Percentiles rank a stretch among this genome's conserved stretches.
phyloP scores from a whole-genome alignment of 148 eudicot species.

The Spergularia marina region DNA sequence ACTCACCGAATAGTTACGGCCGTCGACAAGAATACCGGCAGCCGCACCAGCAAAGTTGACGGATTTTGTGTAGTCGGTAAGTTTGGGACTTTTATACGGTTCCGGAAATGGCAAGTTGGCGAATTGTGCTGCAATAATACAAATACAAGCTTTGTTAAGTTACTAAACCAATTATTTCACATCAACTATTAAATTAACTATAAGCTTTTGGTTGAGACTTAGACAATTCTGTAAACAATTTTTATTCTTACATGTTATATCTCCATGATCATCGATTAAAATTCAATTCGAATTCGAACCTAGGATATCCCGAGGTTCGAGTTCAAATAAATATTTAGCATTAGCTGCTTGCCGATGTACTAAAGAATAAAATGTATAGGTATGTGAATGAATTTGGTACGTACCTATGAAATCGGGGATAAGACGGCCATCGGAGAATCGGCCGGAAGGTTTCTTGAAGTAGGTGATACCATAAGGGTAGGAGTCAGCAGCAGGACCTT shows the following conservation, averaged over 20 bases:
- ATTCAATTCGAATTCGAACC: too few relatives aligned
- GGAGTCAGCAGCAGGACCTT: conserved; percentile 17
- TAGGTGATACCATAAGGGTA: conserved; percentile 41
- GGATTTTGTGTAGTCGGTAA: conserved; percentile 29
- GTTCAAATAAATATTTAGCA: neutral
- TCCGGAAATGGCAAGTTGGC: conserved; percentile 40
- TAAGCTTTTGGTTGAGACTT: too few relatives aligned
- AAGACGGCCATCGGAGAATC: conserved; percentile 34
- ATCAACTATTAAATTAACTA: too few relatives aligned
- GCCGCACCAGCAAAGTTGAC: conserved; percentile 58
- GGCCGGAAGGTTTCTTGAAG: conserved; percentile 37
- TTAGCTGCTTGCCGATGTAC: neutral
- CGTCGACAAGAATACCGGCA: conserved; percentile 48
- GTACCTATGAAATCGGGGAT: conserved; percentile 39
- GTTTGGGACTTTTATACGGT: conserved; percentile 39
- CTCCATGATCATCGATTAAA: too few relatives aligned
- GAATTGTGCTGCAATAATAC: conserved; percentile 35
- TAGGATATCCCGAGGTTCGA: neutral
- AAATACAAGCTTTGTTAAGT: too few relatives aligned
- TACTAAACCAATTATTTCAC: too few relatives aligned
- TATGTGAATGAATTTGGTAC: neutral
- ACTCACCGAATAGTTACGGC: conserved; percentile 42
- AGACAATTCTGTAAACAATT: too few relatives aligned
- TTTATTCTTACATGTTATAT: too few relatives aligned
- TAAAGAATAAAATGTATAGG: neutral